These are phyloP conservation scores for Madurella fahalii DNA, from an alignment of 2,329 filamentous ascomycete species.

Conservation along the genomic window DNA sequence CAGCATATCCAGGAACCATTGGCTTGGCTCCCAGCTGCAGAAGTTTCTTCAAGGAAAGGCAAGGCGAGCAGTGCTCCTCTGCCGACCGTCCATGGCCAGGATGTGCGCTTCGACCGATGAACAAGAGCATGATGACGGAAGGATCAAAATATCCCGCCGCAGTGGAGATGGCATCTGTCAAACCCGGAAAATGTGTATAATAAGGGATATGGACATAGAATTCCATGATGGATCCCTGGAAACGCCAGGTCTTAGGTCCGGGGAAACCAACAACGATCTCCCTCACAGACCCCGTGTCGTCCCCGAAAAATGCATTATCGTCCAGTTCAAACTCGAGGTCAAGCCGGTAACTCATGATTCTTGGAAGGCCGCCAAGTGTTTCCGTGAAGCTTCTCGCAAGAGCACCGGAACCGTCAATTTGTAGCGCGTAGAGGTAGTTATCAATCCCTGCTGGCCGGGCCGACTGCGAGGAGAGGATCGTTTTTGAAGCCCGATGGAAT, in stretches of 20 bases:
- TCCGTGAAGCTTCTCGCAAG: no score
- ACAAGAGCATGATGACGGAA: slow-evolving; percentile 1
- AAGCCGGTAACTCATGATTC: no score
- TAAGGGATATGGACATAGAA: slow-evolving; percentile 3
- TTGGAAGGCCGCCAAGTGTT: no score
- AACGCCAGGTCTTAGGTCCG: not conserved
- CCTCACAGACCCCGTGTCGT: no score
- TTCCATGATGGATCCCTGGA: slow-evolving; percentile 3
- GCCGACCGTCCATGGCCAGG: not conserved
- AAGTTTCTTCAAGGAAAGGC: not conserved
- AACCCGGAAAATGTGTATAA: not conserved
- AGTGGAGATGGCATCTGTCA: not conserved
- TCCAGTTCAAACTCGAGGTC: no score
- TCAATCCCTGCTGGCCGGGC: no score
- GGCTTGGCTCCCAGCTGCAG: not conserved
- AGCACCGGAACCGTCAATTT: no score
- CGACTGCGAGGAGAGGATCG: no score
- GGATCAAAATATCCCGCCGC: slow-evolving; percentile 3
- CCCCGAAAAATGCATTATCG: not conserved
- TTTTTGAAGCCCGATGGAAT: no score
- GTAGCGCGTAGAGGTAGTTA: no score
- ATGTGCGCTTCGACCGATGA: not conserved
- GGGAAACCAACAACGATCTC: no score
- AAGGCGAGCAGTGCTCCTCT: not conserved
- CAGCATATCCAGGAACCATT: not conserved